phyloP scores from a whole-genome alignment of 2,329 filamentous ascomycete species.

The Zymoseptoria pseudotritici region DNA sequence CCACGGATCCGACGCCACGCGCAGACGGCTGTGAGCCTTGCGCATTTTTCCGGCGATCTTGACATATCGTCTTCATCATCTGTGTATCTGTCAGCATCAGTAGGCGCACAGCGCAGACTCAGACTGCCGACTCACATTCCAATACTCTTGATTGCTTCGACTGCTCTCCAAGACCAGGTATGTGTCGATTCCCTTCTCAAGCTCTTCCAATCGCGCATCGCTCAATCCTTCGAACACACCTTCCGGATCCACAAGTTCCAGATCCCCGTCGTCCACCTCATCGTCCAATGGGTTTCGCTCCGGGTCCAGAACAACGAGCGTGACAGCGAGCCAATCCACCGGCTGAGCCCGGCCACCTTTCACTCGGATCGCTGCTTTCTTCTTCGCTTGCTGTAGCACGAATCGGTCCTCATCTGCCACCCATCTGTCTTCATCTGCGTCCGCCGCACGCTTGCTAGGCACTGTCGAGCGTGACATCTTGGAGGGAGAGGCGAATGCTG shows the following conservation, averaged over 20 bases:
- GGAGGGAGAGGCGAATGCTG: background rate
- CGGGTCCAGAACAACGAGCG: constrained; percentile 77
- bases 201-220: constrained; percentile 59
- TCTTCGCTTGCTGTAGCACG: constrained; percentile 93
- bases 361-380: constrained; percentile 91
- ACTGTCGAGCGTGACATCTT: constrained; percentile 29
- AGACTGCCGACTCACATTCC: constrained; percentile 51
- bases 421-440: constrained; percentile 53
- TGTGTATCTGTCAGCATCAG: constrained; percentile 31
- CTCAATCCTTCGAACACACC: constrained; percentile 69
- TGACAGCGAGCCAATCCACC: constrained; percentile 90
- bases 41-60: constrained; percentile 62
- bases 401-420: constrained; percentile 94
- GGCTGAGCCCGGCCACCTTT: constrained; percentile 84
- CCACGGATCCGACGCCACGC: constrained; percentile 72
- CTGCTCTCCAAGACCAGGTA: constrained; percentile 78
- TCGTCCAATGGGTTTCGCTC: constrained; percentile 75
- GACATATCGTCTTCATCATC: constrained; percentile 77
- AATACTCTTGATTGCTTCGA: constrained; percentile 73
- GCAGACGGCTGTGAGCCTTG: constrained; percentile 52
- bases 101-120: constrained; percentile 2
- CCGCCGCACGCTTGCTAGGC: constrained; percentile 35
- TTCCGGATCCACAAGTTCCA: constrained; percentile 73
- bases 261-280: constrained; percentile 63
- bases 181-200: constrained; percentile 74